These are phyloP conservation scores for Penicillium sclerotiorum DNA, from an alignment of 2,329 filamentous ascomycete species.

Conservation along the genomic window DNA sequence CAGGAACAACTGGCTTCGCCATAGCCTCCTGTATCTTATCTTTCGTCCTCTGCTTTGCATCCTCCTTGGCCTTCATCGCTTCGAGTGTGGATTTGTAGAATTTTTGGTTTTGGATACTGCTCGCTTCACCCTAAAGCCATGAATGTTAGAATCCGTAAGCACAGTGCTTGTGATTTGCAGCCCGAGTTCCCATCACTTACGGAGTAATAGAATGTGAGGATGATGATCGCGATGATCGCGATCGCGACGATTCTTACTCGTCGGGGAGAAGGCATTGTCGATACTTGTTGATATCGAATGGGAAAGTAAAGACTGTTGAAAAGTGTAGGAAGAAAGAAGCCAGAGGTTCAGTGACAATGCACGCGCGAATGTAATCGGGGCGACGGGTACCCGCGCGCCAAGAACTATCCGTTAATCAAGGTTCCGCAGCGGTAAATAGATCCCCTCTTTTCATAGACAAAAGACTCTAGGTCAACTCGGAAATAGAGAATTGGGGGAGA, in stretches of 20 bases:
- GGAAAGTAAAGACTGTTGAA: neutral
- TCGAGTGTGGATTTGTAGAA: slow-evolving; percentile 61
- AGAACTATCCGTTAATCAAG: neutral
- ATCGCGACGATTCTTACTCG: slow-evolving; percentile 60
- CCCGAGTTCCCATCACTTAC: no score
- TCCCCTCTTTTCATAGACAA: no score
- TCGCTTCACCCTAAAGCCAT: slow-evolving; percentile 46
- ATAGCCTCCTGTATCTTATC: slow-evolving; percentile 55
- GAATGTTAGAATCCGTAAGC: slow-evolving; percentile 11
- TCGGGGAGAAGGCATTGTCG: slow-evolving; percentile 70
- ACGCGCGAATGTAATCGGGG: neutral
- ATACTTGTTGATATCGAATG: neutral
- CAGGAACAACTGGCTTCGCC: slow-evolving; percentile 53
- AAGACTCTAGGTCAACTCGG: no score
- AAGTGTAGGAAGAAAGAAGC: neutral
- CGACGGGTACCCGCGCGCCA: slow-evolving; percentile 5
- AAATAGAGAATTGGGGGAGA: neutral
- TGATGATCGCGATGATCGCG: slow-evolving; percentile 64
- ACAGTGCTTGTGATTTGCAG: no score
- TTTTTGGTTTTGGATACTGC: slow-evolving; percentile 43
- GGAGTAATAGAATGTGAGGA: slow-evolving; percentile 74
- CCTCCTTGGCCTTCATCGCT: slow-evolving; percentile 55
- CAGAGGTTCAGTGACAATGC: neutral
- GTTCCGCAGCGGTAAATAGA: neutral
- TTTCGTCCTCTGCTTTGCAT: slow-evolving; percentile 51